Conservation (phyloP, 2,329 filamentous ascomycete species). For the Alternaria sp. region DNA sequence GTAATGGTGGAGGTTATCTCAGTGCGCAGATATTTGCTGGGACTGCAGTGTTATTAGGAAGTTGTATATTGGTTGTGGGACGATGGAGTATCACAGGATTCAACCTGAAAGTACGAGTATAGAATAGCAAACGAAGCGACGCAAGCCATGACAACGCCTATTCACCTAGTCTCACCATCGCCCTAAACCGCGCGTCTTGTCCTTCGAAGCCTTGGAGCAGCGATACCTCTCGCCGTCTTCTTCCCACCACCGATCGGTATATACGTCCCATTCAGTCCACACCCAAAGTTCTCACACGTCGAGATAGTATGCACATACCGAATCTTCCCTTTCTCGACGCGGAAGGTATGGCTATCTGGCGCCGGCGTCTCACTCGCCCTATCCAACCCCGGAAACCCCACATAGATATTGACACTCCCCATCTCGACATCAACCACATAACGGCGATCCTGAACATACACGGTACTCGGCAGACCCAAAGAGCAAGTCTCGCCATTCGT, state of each 20-base stretch:
- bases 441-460: conserved; percentile 26
- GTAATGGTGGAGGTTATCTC: conserved; percentile 50
- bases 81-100: conserved; percentile 41
- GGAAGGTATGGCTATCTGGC: conserved; percentile 36
- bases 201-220: background rate
- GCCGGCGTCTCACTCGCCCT: conserved; percentile 13
- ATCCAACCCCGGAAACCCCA: conserved; percentile 31
- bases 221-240: background rate
- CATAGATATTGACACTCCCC: conserved; percentile 33
- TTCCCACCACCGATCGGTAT: conserved; percentile 5
- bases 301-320: conserved; percentile 31
- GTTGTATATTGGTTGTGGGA: conserved; percentile 35
- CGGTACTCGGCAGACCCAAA: conserved; percentile 29
- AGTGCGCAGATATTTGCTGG: conserved; percentile 53
- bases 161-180: too few relatives aligned
- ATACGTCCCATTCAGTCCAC: conserved; percentile 24
- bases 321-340: conserved; percentile 33
- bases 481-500: conserved; percentile 25
- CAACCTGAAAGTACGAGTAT: conserved; percentile 32
- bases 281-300: conserved; percentile 28
- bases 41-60: conserved; percentile 38
- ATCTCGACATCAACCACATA: conserved; percentile 37
- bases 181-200: background rate
- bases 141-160: too few relatives aligned
- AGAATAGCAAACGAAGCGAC: background rate